phyloP scores from a whole-genome alignment of 805 yeast species.

The Pichia occidentalis region DNA sequence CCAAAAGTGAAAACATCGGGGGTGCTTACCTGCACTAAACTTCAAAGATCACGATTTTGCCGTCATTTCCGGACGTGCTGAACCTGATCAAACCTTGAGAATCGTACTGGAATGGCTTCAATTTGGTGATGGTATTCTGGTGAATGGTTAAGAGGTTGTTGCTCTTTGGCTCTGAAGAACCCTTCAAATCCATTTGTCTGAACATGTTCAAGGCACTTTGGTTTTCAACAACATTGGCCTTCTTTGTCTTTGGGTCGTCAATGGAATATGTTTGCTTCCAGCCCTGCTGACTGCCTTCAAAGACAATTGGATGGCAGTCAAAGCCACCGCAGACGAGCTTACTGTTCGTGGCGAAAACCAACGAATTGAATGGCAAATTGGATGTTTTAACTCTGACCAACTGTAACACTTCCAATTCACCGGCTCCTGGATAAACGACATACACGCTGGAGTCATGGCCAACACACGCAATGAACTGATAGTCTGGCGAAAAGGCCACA shows the following conservation, averaged over 20 bases:
- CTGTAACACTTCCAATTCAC: slow-evolving; percentile 48
- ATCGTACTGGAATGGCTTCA: slow-evolving; percentile 46
- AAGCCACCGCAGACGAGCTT: slow-evolving; percentile 85
- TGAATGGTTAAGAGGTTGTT: slow-evolving; percentile 67
- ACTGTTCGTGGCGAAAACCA: slow-evolving; percentile 61
- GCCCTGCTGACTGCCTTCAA: slow-evolving; percentile 64
- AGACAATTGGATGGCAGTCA: slow-evolving; percentile 84
- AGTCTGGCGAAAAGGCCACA: slow-evolving; percentile 76
- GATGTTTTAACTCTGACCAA: slow-evolving; percentile 55
- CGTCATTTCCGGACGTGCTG: slow-evolving; percentile 83
- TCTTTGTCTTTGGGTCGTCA: slow-evolving; percentile 48
- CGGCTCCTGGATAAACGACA: slow-evolving; percentile 64
- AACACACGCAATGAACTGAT: slow-evolving; percentile 71
- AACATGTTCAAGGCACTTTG: slow-evolving; percentile 88
- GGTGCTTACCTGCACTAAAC: slow-evolving; percentile 26
- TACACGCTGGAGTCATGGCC: slow-evolving; percentile 84
- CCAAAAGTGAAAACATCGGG: not conserved
- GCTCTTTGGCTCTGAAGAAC: slow-evolving; percentile 47
- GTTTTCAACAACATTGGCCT: slow-evolving; percentile 51
- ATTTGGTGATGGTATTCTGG: slow-evolving; percentile 78
- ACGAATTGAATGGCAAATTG: slow-evolving; percentile 72
- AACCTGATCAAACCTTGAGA: slow-evolving; percentile 46
- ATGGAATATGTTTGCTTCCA: slow-evolving; percentile 49
- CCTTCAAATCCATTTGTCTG: slow-evolving; percentile 92
- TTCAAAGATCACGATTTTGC: slow-evolving; percentile 76